A percentile compares a stretch with the other conserved stretches of the same genome.
phyloP scores from a whole-genome alignment of 306 rosid genomes.

The Dryas alaskensis region DNA sequence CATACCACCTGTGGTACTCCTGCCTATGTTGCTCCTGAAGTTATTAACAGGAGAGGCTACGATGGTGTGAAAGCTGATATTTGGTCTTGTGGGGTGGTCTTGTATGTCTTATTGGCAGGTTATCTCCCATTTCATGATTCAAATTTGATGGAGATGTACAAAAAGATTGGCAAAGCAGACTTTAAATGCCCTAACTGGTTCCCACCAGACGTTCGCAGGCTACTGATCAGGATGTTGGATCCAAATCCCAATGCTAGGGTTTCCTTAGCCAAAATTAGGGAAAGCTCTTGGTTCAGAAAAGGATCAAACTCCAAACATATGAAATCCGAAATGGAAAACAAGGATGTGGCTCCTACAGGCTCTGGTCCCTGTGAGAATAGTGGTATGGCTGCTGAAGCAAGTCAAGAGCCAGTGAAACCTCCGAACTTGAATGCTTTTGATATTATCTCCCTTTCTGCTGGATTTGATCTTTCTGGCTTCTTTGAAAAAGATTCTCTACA shows the following conservation, averaged over 20 bases:
- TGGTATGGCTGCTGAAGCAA: conserved; percentile 34
- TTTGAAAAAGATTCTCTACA: conserved; percentile 43
- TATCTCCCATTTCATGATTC: conserved; percentile 82
- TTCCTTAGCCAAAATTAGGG: conserved; percentile 53
- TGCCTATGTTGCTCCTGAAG: conserved; percentile 94
- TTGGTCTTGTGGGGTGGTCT: conserved; percentile 93
- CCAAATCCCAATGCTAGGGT: conserved; percentile 69
- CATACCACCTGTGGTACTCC: conserved; percentile 95
- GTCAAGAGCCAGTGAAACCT: conserved; percentile 44
- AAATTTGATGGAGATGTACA: conserved; percentile 82
- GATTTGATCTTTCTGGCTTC: conserved; percentile 72
- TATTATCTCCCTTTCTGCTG: conserved; percentile 65
- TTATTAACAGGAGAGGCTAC: conserved; percentile 72
- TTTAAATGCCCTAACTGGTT: conserved; percentile 68
- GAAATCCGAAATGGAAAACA: conserved; percentile 29
- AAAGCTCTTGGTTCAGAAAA: conserved; percentile 60
- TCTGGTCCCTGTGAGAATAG: conserved; percentile 33
- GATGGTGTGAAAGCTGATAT: conserved; percentile 91
- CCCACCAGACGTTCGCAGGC: conserved; percentile 55
- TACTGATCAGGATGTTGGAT: conserved; percentile 54
- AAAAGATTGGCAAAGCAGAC: conserved; percentile 73
- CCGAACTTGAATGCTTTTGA: conserved; percentile 73
- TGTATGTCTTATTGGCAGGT: conserved; percentile 81
- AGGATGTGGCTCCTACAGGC: conserved; percentile 28
- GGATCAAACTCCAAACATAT: conserved; percentile 35